Evolutionary conservation across 805 yeast species (phyloP).

Genomic region (Myxozyma neglecta): DNA sequence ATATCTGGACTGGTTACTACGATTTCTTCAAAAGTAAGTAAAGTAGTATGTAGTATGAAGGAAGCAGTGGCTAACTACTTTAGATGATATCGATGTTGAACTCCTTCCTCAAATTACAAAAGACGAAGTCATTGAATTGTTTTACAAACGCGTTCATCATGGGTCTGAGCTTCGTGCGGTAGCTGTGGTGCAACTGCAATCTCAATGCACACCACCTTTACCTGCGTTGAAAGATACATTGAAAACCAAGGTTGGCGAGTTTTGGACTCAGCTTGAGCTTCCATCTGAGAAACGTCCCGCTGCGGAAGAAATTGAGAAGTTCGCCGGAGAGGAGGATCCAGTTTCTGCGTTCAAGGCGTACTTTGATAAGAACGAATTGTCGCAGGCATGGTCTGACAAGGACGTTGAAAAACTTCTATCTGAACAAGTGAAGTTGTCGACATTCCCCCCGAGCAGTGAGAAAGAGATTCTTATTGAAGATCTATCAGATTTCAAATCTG

Average conservation of each 20-base stretch:
- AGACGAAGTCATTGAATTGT: constrained; percentile 59
- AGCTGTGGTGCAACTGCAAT: constrained; percentile 62
- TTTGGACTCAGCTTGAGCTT: constrained; percentile 19
- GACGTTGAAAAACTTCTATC: constrained; percentile 13
- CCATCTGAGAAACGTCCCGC: constrained; percentile 11
- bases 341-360: constrained; percentile 8
- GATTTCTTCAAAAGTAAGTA: constrained; percentile 53
- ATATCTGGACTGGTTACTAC: constrained; percentile 73
- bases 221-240: constrained; percentile 11
- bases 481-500: constrained; percentile 58
- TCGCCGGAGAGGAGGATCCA: not conserved
- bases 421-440: constrained; percentile 32
- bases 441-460: constrained; percentile 52
- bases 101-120: constrained; percentile 55
- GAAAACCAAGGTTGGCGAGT: constrained; percentile 13
- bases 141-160: constrained; percentile 48
- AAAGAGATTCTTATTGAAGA: constrained; percentile 40
- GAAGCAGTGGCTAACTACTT: not conserved
- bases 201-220: constrained; percentile 44
- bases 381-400: constrained; percentile 11
- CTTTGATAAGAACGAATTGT: constrained; percentile 4
- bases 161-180: constrained; percentile 43
- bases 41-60: too few species aligned
- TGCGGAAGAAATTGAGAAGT: constrained; percentile 3
- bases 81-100: constrained; percentile 56